Conservation (phyloP, 1,284 basidiomycete species). For the Erythrobasidium hasegawianum region DNA sequence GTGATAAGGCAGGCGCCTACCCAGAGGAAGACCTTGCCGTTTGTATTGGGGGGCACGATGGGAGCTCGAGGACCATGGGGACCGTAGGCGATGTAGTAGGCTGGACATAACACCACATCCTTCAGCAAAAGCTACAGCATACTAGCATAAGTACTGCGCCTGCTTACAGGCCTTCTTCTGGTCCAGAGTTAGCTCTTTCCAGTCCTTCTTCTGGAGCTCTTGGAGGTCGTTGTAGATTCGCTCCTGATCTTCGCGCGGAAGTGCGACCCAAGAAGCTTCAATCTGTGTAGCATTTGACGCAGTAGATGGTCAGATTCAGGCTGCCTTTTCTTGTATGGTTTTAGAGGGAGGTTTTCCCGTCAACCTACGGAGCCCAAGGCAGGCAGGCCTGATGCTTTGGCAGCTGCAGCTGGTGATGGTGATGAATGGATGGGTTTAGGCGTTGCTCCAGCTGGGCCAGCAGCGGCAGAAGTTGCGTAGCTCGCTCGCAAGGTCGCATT, state of each 20-base stretch:
- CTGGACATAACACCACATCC: constrained; percentile 54
- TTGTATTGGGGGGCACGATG: constrained; percentile 66
- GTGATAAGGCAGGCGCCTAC: constrained; percentile 61
- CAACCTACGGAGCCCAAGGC: constrained; percentile 19
- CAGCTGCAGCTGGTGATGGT: not conserved
- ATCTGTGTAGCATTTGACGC: constrained; percentile 51
- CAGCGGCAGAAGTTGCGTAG: constrained; percentile 1
- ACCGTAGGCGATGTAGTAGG: constrained; percentile 96
- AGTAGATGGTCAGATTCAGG: too few relatives aligned
- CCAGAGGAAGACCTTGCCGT: constrained; percentile 64
- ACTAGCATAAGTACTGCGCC: not conserved
- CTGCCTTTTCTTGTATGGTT: too few relatives aligned
- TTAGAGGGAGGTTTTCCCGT: too few relatives aligned
- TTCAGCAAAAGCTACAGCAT: not conserved
- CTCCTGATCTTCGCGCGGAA: constrained; percentile 74
- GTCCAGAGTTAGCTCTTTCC: constrained; percentile 83
- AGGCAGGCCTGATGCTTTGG: constrained; percentile 18
- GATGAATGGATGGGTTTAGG: not conserved
- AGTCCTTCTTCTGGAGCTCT: constrained; percentile 90
- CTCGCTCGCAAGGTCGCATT: too few relatives aligned
- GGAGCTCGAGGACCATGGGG: constrained; percentile 91
- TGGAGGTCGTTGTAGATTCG: constrained; percentile 84
- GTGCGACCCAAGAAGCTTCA: constrained; percentile 84
- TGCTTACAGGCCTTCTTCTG: constrained; percentile 97
- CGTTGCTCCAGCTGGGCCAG: not conserved